Conservation (phyloP, 495 filamentous ascomycete genomes). For the Penicillium cinerascens region DNA sequence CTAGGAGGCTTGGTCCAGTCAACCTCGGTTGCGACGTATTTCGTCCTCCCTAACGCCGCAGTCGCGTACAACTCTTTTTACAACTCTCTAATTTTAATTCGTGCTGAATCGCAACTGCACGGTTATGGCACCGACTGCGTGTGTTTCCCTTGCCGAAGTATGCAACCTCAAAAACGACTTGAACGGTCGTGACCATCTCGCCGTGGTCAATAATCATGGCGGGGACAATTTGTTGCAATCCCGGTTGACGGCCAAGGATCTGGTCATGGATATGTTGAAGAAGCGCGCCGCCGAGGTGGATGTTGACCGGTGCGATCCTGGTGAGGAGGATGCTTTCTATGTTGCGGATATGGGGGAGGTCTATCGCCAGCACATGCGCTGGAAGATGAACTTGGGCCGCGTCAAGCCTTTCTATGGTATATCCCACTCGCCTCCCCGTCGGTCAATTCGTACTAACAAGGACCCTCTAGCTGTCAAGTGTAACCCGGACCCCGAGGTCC, state of each 20-base stretch:
- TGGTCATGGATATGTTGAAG: constrained; percentile 79
- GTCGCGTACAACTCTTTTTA: constrained; percentile 27
- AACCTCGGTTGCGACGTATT: constrained; percentile 79
- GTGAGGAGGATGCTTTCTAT: constrained; percentile 96
- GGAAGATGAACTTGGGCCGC: constrained; percentile 89
- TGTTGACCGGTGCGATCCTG: constrained; percentile 77
- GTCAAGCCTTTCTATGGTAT: constrained; percentile 96
- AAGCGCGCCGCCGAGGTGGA: constrained; percentile 77
- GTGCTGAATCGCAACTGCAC: constrained; percentile 40
- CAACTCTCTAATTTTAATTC: constrained; percentile 16
- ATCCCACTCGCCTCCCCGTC: constrained; percentile 19
- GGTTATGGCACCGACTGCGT: constrained; percentile 74
- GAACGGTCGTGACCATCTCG: constrained; percentile 24
- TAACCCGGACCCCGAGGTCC: constrained; percentile 87
- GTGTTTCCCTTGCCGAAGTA: constrained; percentile 50
- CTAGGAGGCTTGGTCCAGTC: constrained; percentile 51
- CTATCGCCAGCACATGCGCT: constrained; percentile 96
- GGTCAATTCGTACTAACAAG: background rate
- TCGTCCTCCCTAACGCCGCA: constrained; percentile 79
- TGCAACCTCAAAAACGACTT: constrained; percentile 39
- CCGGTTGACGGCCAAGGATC: constrained; percentile 47
- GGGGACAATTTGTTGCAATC: constrained; percentile 43
- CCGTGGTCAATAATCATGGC: constrained; percentile 35
- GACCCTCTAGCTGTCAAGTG: constrained; percentile 81
- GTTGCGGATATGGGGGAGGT: constrained; percentile 98